These are phyloP conservation scores for Botrytis porri DNA, from an alignment of 2,329 filamentous ascomycete genomes.

Conservation along the genomic window DNA sequence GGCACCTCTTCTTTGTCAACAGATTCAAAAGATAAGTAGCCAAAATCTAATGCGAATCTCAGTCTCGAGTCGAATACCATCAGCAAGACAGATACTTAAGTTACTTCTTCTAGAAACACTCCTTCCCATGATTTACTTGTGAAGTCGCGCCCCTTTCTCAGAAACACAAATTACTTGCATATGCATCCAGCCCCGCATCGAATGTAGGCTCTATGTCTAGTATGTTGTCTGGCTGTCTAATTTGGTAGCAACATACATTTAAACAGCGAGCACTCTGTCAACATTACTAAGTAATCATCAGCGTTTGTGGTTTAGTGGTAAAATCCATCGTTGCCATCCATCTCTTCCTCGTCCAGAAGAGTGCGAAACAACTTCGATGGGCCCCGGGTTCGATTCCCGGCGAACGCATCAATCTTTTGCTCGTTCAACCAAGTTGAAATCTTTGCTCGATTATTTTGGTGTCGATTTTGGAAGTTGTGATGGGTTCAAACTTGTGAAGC, in stretches of 20 bases:
- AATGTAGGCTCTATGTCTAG: too few relatives aligned
- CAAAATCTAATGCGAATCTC: neutral
- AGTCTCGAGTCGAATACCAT: neutral
- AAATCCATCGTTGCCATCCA: slow-evolving; percentile 21
- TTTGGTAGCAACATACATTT: rapidly evolving
- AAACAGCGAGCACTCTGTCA: rapidly evolving
- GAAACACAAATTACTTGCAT: too few relatives aligned
- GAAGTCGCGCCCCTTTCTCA: too few relatives aligned
- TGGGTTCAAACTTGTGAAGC: neutral
- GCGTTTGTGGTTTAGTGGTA: slow-evolving; percentile 24
- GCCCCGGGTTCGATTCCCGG: slow-evolving; percentile 20
- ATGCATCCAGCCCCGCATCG: too few relatives aligned
- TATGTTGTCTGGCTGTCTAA: rapidly evolving
- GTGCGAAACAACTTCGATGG: slow-evolving; percentile 27
- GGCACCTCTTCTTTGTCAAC: neutral
- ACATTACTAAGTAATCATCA: slow-evolving; percentile 19
- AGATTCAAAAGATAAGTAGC: neutral
- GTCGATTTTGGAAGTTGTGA: neutral
- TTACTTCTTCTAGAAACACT: too few relatives aligned
- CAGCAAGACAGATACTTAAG: too few relatives aligned
- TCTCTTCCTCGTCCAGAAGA: neutral
- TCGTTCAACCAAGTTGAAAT: neutral
- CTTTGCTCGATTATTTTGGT: neutral
- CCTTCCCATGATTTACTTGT: too few relatives aligned
- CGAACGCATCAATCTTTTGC: neutral